These are phyloP conservation scores for Pythium dissotocum DNA, from an alignment of 352 stramenopile species.

Conservation along the genomic window DNA sequence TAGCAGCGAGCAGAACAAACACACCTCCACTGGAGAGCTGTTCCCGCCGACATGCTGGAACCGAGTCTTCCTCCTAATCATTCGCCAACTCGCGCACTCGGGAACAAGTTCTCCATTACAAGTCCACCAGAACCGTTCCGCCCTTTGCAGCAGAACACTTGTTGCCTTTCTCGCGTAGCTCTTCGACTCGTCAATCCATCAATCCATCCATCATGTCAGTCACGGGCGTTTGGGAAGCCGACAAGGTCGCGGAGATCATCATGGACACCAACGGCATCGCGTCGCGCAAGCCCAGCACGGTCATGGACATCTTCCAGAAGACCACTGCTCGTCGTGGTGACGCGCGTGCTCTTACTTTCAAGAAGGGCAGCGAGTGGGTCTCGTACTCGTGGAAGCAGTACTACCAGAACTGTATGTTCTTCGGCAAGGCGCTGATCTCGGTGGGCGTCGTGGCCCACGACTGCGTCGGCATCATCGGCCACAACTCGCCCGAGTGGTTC, in stretches of 20 bases:
- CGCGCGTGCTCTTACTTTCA: slow-evolving; percentile 26
- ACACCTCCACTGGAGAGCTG: not conserved
- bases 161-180: not conserved
- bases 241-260: slow-evolving; percentile 33
- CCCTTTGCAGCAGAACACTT: not conserved
- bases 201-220: slow-evolving; percentile 5
- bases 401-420: slow-evolving; percentile 58
- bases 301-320: slow-evolving; percentile 35
- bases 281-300: slow-evolving; percentile 30
- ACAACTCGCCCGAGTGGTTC: slow-evolving; percentile 88
- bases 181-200: not conserved
- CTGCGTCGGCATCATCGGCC: slow-evolving; percentile 79
- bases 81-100: slow-evolving; percentile 18
- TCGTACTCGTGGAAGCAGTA: slow-evolving; percentile 75
- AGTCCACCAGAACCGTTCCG: not conserved
- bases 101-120: not conserved
- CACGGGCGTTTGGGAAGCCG: slow-evolving; percentile 28
- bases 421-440: slow-evolving; percentile 75
- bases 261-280: slow-evolving; percentile 33
- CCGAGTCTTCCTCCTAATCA: not conserved
- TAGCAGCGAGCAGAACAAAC: not conserved
- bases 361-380: slow-evolving; percentile 48
- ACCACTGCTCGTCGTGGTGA: slow-evolving; percentile 22
- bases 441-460: slow-evolving; percentile 72
- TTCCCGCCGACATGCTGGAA: slow-evolving; percentile 3